Evolutionary conservation across 768 basidiomycete genomes (phyloP).

Genomic region (Lyophyllum shimeji): DNA sequence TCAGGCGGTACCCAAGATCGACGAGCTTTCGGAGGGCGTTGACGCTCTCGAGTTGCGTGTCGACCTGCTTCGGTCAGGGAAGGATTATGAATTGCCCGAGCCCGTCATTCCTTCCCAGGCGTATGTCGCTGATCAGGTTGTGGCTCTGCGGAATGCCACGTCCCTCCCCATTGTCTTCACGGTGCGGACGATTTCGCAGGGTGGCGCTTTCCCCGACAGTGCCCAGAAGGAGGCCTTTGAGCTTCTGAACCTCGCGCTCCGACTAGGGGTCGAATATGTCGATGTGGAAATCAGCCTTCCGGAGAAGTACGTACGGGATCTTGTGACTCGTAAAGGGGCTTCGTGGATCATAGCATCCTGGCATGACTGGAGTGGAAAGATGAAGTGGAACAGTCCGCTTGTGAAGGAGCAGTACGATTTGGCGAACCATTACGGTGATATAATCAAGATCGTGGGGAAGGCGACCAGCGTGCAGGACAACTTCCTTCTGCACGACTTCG

Average conservation of each 20-base stretch:
- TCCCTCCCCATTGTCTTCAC: slow-evolving; percentile 91
- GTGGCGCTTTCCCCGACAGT: slow-evolving; percentile 86
- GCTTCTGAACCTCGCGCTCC: slow-evolving; percentile 75
- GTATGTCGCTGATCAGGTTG: slow-evolving; percentile 82
- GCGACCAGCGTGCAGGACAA: slow-evolving; percentile 78
- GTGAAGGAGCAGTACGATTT: slow-evolving; percentile 69
- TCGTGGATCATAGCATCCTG: slow-evolving; percentile 89
- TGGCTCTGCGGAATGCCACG: slow-evolving; percentile 73
- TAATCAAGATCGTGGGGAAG: slow-evolving; percentile 91
- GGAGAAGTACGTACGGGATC: slow-evolving; percentile 54
- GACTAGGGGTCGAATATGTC: slow-evolving; percentile 87
- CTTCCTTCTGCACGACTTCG: slow-evolving; percentile 74
- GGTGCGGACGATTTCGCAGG: slow-evolving; percentile 83
- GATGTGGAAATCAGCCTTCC: slow-evolving; percentile 87
- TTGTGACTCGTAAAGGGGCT: slow-evolving; percentile 61
- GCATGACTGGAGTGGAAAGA: slow-evolving; percentile 89
- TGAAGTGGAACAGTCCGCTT: slow-evolving; percentile 74
- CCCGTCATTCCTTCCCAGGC: slow-evolving; percentile 60
- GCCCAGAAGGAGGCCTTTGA: slow-evolving; percentile 70
- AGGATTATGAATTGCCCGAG: slow-evolving; percentile 44
- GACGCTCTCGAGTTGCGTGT: slow-evolving; percentile 95
- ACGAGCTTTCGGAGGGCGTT: slow-evolving; percentile 75
- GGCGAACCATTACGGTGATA: slow-evolving; percentile 73
- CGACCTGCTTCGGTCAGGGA: slow-evolving; percentile 69
- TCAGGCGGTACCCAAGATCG: slow-evolving; percentile 64